Percentiles rank a stretch among this genome's conserved stretches.
These are phyloP conservation scores for Emiliania huxleyi DNA, from an alignment of 78 protist genomes.

Conservation along the genomic window DNA sequence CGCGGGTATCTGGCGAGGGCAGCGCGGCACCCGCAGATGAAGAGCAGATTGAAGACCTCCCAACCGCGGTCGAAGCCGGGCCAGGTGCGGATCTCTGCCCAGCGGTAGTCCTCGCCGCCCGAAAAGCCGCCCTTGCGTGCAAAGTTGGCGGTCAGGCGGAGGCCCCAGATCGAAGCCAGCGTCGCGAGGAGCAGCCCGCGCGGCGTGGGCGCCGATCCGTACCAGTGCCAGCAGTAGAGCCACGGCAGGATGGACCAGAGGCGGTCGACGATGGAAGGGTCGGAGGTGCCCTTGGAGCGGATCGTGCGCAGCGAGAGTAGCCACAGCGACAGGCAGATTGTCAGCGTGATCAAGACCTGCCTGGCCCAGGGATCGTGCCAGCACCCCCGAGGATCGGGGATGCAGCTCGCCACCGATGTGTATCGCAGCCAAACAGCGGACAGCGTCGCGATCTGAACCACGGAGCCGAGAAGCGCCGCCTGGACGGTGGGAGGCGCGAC, in stretches of 20 bases:
- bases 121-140: not conserved
- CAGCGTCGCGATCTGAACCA: too few relatives aligned
- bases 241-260: too few relatives aligned
- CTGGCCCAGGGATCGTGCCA: too few relatives aligned
- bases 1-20: too few relatives aligned
- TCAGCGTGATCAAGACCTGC: not conserved
- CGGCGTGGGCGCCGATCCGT: not conserved
- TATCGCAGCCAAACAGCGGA: too few relatives aligned
- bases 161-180: not conserved
- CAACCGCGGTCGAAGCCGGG: not conserved
- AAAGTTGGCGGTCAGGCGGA: not conserved
- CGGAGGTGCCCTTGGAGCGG: not conserved
- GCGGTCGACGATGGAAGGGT: too few relatives aligned
- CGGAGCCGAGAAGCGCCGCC: too few relatives aligned
- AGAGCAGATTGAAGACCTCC: not conserved
- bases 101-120: slow-evolving; percentile 29
- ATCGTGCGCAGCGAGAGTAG: not conserved
- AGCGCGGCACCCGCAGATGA: too few relatives aligned
- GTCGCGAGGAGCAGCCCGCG: not conserved
- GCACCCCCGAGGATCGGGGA: too few relatives aligned
- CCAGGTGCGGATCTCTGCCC: not conserved
- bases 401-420: too few relatives aligned
- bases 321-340: not conserved
- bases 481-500: too few relatives aligned
- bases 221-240: not conserved